Evolutionary conservation across 306 rosid genomes (phyloP).

Genomic region (Vigna unguiculata): DNA sequence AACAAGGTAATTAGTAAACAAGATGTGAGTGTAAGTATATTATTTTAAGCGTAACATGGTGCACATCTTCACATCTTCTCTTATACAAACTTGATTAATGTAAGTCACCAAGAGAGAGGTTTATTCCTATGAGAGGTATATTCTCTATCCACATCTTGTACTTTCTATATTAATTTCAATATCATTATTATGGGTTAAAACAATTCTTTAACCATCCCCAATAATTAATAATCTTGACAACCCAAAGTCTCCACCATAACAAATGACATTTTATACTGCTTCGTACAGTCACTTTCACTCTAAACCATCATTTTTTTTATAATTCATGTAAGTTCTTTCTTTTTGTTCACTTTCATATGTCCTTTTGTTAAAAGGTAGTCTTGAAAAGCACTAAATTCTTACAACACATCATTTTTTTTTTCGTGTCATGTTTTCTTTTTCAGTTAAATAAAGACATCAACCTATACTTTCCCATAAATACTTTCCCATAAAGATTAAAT

Average conservation of each 20-base stretch:
- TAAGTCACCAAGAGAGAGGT: no score
- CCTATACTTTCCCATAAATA: background rate
- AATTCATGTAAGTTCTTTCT: background rate
- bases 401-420: background rate
- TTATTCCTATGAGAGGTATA: no score
- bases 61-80: background rate
- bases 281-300: background rate
- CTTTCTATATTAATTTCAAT: background rate
- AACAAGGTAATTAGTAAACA: no score
- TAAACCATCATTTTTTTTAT: background rate
- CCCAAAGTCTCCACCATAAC: background rate
- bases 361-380: slow-evolving; percentile 18
- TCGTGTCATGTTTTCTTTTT: background rate
- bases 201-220: background rate
- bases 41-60: background rate
- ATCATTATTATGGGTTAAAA: background rate
- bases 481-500: background rate
- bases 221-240: slow-evolving; percentile 7
- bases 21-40: no score
- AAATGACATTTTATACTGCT: slow-evolving; percentile 21
- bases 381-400: background rate
- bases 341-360: slow-evolving; percentile 17
- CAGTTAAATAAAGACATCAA: slow-evolving; percentile 11
- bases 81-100: background rate
- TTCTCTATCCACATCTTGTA: background rate